Evolutionary conservation across 306 rosid species (phyloP).

Genomic region (Potentilla sterilis): DNA sequence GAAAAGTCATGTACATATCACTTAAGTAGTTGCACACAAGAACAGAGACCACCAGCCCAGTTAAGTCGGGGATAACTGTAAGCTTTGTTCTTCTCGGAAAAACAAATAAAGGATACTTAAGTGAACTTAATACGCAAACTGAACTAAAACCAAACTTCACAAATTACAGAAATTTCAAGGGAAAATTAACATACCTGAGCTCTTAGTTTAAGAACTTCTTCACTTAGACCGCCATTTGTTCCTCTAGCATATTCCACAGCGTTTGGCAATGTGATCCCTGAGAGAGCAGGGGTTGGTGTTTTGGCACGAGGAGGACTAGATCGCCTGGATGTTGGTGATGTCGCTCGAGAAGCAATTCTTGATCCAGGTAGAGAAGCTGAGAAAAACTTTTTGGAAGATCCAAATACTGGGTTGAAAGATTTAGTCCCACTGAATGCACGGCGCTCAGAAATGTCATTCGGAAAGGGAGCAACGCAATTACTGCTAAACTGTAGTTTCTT

Average conservation of each 20-base stretch:
- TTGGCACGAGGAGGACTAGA: slow-evolving; percentile 79
- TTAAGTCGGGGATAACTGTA: neutral
- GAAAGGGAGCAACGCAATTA: slow-evolving; percentile 66
- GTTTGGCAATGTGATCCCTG: slow-evolving; percentile 60
- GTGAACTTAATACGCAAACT: neutral
- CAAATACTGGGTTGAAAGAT: slow-evolving; percentile 75
- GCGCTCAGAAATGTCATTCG: slow-evolving; percentile 62
- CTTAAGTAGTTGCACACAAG: neutral
- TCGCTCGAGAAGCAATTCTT: slow-evolving; percentile 82
- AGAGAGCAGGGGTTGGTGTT: slow-evolving; percentile 65
- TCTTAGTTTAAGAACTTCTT: slow-evolving; percentile 73
- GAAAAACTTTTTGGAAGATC: slow-evolving; percentile 77
- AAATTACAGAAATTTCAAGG: neutral
- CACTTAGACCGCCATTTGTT: slow-evolving; percentile 64
- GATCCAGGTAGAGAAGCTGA: slow-evolving; percentile 93
- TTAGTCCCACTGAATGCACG: slow-evolving; percentile 54
- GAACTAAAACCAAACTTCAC: neutral
- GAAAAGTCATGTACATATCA: neutral
- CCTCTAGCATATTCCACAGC: slow-evolving; percentile 62
- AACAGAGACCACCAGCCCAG: neutral
- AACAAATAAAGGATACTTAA: neutral
- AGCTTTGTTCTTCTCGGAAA: neutral
- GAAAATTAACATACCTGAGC: slow-evolving; percentile 47
- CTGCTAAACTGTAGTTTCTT: slow-evolving; percentile 77
- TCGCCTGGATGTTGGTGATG: slow-evolving; percentile 72